Conservation (phyloP, 2,329 filamentous ascomycete genomes). For the Colletotrichum costaricense region DNA sequence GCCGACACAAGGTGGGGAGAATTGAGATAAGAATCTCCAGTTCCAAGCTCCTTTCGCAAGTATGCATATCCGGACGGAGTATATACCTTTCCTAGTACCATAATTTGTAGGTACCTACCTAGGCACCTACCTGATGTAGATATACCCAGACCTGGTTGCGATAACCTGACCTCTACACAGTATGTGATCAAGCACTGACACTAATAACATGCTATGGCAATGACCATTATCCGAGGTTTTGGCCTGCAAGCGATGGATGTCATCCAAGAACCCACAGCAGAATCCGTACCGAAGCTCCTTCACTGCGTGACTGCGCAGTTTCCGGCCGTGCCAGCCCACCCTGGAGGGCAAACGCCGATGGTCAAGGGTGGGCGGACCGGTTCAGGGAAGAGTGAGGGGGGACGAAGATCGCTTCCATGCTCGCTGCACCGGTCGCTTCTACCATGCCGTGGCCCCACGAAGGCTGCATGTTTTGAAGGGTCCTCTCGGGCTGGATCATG, state of each 20-base stretch:
- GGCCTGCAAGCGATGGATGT: neutral
- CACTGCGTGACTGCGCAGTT: no score
- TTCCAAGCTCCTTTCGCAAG: neutral
- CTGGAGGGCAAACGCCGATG: neutral
- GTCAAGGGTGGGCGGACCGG: neutral
- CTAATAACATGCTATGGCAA: neutral
- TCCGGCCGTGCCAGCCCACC: neutral
- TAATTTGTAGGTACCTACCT: no score
- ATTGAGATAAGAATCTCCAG: neutral
- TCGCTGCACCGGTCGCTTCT: constrained; percentile 2
- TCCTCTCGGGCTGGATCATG: constrained; percentile 6
- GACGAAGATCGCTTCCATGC: constrained; percentile 14
- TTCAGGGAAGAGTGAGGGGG: neutral
- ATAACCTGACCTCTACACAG: neutral
- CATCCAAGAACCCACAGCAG: neutral
- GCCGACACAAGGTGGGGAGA: neutral
- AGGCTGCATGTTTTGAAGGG: constrained; percentile 9
- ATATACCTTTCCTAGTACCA: no score
- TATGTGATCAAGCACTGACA: neutral
- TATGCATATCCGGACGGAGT: no score
- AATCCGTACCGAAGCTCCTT: no score
- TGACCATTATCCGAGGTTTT: no score
- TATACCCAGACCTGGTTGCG: no score
- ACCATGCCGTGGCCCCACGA: neutral
- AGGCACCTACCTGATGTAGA: no score